phyloP scores from a whole-genome alignment of 371 early-diverging fungal species.

The Actinomucor elegans region DNA sequence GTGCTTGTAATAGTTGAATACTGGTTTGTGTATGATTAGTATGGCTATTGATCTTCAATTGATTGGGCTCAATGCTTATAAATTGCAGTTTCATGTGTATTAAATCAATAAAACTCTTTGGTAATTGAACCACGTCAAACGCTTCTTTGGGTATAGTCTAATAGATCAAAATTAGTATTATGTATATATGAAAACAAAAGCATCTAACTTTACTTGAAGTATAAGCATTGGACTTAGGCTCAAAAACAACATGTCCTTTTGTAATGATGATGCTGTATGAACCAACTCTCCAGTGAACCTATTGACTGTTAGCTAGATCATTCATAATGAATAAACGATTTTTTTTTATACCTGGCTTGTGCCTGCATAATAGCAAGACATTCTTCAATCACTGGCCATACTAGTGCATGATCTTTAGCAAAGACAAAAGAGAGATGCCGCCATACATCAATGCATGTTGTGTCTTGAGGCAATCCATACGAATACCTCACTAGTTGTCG shows the following conservation, averaged over 20 bases:
- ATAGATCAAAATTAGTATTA: not conserved
- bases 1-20: no score
- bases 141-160: slow-evolving; percentile 17
- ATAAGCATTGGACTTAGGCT: slow-evolving; percentile 14
- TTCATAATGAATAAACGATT: not conserved
- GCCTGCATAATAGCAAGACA: slow-evolving; percentile 2
- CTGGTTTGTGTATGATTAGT: no score
- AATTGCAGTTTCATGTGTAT: no score
- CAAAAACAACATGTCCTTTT: not conserved
- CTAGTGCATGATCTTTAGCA: not conserved
- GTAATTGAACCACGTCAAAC: slow-evolving; percentile 2
- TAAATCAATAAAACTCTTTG: slow-evolving; percentile 4
- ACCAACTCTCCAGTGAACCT: not conserved
- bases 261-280: not conserved
- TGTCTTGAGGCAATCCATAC: slow-evolving; percentile 3
- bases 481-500: slow-evolving; percentile 3
- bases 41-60: no score
- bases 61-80: no score
- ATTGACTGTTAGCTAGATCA: no score
- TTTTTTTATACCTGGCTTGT: not conserved
- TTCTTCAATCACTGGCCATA: slow-evolving; percentile 4
- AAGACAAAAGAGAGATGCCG: slow-evolving; percentile 7
- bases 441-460: slow-evolving; percentile 8
- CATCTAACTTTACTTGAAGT: not conserved
- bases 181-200: not conserved